These are phyloP conservation scores for Hymenoscyphus linearis DNA, from an alignment of 2,329 filamentous ascomycete species.

Conservation along the genomic window DNA sequence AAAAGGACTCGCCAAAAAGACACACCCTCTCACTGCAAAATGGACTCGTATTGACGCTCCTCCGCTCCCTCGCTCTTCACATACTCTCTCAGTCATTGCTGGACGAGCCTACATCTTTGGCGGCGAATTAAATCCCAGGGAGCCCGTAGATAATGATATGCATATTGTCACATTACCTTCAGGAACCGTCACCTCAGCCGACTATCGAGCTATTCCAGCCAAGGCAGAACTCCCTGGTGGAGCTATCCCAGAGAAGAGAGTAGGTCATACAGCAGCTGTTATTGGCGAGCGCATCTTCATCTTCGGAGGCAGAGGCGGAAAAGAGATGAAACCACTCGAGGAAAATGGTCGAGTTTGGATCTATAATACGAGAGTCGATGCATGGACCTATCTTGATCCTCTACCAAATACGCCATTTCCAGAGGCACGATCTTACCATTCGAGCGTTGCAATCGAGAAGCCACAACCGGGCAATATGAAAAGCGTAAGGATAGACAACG, in stretches of 20 bases:
- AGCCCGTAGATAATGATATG: slow-evolving; percentile 68
- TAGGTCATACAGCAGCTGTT: slow-evolving; percentile 67
- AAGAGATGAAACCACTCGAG: slow-evolving; percentile 64
- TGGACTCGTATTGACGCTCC: slow-evolving; percentile 54
- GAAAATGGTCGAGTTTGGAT: slow-evolving; percentile 73
- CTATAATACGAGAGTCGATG: slow-evolving; percentile 58
- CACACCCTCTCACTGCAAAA: slow-evolving; percentile 44
- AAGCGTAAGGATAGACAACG: slow-evolving; percentile 23
- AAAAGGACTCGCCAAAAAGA: slow-evolving; percentile 25
- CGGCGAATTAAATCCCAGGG: slow-evolving; percentile 61
- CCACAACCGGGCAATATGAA: slow-evolving; percentile 35
- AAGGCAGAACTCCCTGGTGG: slow-evolving; percentile 36
- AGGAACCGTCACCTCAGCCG: slow-evolving; percentile 47
- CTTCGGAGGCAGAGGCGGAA: slow-evolving; percentile 72
- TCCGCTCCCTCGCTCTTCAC: slow-evolving; percentile 65
- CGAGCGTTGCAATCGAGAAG: slow-evolving; percentile 51
- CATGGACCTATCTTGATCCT: slow-evolving; percentile 63
- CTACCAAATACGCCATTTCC: slow-evolving; percentile 46
- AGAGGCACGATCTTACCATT: slow-evolving; percentile 66
- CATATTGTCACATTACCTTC: slow-evolving; percentile 59
- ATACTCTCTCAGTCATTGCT: slow-evolving; percentile 58
- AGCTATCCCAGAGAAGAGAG: slow-evolving; percentile 58
- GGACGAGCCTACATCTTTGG: slow-evolving; percentile 67
- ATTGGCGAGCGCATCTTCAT: slow-evolving; percentile 69
- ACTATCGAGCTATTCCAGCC: slow-evolving; percentile 54